Conservation (phyloP, 2,329 filamentous ascomycete species). For the Fusarium xylarioides region DNA sequence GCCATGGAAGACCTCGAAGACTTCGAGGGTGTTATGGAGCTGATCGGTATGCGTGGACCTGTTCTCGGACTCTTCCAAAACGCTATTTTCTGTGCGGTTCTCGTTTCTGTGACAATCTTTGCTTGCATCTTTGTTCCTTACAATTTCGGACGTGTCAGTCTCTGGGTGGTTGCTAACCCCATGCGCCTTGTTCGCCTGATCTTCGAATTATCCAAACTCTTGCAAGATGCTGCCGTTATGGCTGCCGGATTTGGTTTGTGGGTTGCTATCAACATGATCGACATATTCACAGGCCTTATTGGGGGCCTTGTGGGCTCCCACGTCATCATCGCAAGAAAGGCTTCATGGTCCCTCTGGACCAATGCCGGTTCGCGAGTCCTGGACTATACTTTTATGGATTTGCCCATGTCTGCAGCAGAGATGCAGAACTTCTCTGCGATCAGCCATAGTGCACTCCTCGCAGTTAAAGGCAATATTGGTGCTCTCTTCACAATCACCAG, state of each 20-base stretch:
- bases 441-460: slow-evolving; percentile 74
- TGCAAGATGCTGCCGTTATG: slow-evolving; percentile 79
- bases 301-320: slow-evolving; percentile 45
- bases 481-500: slow-evolving; percentile 53
- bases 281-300: slow-evolving; percentile 49
- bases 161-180: slow-evolving; percentile 83
- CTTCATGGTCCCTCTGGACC: slow-evolving; percentile 54
- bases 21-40: slow-evolving; percentile 93
- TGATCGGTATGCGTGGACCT: slow-evolving; percentile 95
- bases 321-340: slow-evolving; percentile 48
- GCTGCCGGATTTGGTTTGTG: slow-evolving; percentile 65
- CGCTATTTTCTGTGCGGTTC: slow-evolving; percentile 89
- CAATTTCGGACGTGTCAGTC: slow-evolving; percentile 84
- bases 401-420: slow-evolving; percentile 66
- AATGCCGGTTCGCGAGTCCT: slow-evolving; percentile 58
- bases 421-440: slow-evolving; percentile 80
- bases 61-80: slow-evolving; percentile 92
- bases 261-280: slow-evolving; percentile 51
- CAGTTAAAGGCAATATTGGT: slow-evolving; percentile 64
- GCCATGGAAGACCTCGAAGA: slow-evolving; percentile 89
- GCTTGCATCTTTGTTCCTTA: slow-evolving; percentile 91
- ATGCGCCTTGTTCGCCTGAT: slow-evolving; percentile 77
- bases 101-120: slow-evolving; percentile 87
- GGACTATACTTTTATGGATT: slow-evolving; percentile 60
- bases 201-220: slow-evolving; percentile 77